phyloP scores from a whole-genome alignment of 2,329 filamentous ascomycete species.

The Hymenoscyphus albidus region DNA sequence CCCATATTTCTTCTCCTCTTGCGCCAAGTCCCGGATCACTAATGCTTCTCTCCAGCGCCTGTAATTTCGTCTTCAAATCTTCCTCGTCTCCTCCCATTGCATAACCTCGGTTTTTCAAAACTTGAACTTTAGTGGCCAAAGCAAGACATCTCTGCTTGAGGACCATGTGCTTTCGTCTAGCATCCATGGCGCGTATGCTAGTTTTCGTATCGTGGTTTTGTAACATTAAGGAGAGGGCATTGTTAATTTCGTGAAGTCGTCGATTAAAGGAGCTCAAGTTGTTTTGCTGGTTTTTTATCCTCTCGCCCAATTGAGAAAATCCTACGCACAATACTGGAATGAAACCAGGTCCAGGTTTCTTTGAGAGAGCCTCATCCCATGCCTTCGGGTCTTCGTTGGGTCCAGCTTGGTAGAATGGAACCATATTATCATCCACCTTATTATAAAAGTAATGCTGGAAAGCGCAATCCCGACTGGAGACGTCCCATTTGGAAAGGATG shows the following conservation, averaged over 20 bases:
- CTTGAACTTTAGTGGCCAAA: conserved; percentile 75
- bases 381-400: conserved; percentile 69
- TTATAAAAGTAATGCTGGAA: conserved; percentile 90
- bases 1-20: conserved; percentile 82
- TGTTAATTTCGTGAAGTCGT: conserved; percentile 75
- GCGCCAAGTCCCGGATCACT: conserved; percentile 72
- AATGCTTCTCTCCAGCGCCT: conserved; percentile 63
- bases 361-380: conserved; percentile 80
- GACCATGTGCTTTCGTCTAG: conserved; percentile 66
- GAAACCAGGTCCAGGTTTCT: conserved; percentile 71
- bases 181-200: conserved; percentile 68
- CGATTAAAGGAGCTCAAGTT: conserved; percentile 67
- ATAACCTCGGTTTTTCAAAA: conserved; percentile 76
- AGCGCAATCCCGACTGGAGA: conserved; percentile 61
- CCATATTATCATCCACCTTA: conserved; percentile 68
- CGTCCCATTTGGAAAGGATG: conserved; percentile 71
- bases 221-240: conserved; percentile 66
- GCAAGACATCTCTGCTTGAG: conserved; percentile 70
- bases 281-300: conserved; percentile 67
- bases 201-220: conserved; percentile 73
- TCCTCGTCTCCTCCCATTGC: conserved; percentile 77
- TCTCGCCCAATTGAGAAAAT: conserved; percentile 66
- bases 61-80: conserved; percentile 67
- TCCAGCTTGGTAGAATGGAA: conserved; percentile 72
- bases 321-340: conserved; percentile 75